phyloP scores from a whole-genome alignment of 495 filamentous ascomycete genomes.

The Ramalina intermedia region DNA sequence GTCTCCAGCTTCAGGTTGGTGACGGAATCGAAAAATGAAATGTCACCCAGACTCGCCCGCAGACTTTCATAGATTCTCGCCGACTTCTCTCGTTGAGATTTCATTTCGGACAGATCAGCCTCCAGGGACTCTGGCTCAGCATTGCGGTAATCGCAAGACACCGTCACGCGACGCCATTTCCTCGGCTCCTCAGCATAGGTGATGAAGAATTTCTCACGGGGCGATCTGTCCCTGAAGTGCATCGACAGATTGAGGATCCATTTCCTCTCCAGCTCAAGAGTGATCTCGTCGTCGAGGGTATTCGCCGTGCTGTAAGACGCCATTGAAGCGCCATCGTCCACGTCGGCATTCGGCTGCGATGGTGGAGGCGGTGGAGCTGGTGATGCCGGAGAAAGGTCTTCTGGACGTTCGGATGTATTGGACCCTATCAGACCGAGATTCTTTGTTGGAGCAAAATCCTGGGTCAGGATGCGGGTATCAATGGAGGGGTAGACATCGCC shows the following conservation, averaged over 20 bases:
- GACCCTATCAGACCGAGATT: neutral
- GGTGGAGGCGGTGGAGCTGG: slow-evolving; percentile 7
- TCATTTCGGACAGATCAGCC: slow-evolving; percentile 58
- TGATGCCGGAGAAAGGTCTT: slow-evolving; percentile 3
- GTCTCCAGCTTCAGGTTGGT: slow-evolving; percentile 95
- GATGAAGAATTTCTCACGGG: slow-evolving; percentile 95
- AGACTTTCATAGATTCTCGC: slow-evolving; percentile 94
- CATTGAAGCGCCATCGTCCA: slow-evolving; percentile 17
- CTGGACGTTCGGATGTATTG: slow-evolving; percentile 1
- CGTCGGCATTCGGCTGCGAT: slow-evolving; percentile 4
- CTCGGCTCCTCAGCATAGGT: slow-evolving; percentile 73
- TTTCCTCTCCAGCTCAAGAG: slow-evolving; percentile 67
- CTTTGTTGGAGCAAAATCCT: neutral
- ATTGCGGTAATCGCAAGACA: slow-evolving; percentile 86
- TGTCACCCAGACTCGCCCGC: slow-evolving; percentile 75
- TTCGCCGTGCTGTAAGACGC: slow-evolving; percentile 20
- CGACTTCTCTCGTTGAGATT: slow-evolving; percentile 85
- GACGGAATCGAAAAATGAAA: slow-evolving; percentile 89
- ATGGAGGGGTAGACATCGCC: slow-evolving; percentile 8
- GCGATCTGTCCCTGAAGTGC: slow-evolving; percentile 92
- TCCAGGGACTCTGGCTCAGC: slow-evolving; percentile 73
- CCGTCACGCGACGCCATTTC: slow-evolving; percentile 75
- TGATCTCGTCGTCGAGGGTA: slow-evolving; percentile 42
- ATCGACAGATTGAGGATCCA: slow-evolving; percentile 98
- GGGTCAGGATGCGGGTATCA: neutral